Percentiles rank a stretch among this genome's conserved stretches.
Conservation (phyloP, 768 basidiomycete species). For the Rickenella mellea region DNA sequence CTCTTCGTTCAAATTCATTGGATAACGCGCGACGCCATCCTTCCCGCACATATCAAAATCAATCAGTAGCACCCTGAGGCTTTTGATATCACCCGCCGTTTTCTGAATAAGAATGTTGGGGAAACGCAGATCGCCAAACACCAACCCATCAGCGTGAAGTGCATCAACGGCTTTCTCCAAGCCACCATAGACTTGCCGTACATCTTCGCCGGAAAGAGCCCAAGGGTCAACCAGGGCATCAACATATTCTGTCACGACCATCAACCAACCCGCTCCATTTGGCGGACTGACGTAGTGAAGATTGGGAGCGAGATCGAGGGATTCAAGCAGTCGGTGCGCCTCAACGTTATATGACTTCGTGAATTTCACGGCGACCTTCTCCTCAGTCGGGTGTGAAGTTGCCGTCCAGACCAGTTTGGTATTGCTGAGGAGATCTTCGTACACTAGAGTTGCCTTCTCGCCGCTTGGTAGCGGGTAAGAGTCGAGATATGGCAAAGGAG, state of each 20-base stretch:
- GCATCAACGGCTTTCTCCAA: conserved; percentile 4
- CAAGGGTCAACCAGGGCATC: neutral
- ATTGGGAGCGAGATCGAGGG: conserved; percentile 2
- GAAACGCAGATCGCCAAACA: conserved; percentile 9
- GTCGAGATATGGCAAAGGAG: too few species aligned
- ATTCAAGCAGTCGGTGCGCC: conserved; percentile 5
- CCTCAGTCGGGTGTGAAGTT: too few species aligned
- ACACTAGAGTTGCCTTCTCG: too few species aligned
- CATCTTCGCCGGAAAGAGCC: neutral
- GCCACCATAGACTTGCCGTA: neutral
- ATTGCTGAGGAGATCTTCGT: too few species aligned
- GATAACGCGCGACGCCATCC: conserved; percentile 1
- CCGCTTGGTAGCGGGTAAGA: too few species aligned
- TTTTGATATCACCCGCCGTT: neutral
- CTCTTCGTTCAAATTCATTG: conserved; percentile 1
- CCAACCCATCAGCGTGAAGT: conserved; percentile 5
- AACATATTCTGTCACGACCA: conserved; percentile 10
- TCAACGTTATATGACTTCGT: conserved; percentile 1
- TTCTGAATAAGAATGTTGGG: conserved; percentile 4
- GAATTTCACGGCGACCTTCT: conserved; percentile 9
- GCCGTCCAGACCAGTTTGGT: too few species aligned
- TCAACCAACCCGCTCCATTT: conserved; percentile 1
- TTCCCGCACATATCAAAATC: conserved; percentile 9
- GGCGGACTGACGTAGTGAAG: conserved; percentile 4
- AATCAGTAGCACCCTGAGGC: conserved; percentile 6